A percentile compares a stretch with the other conserved stretches of the same genome.
These are phyloP conservation scores for Solanum chacoense DNA, from an alignment of 305 asterid species.

Conservation along the genomic window DNA sequence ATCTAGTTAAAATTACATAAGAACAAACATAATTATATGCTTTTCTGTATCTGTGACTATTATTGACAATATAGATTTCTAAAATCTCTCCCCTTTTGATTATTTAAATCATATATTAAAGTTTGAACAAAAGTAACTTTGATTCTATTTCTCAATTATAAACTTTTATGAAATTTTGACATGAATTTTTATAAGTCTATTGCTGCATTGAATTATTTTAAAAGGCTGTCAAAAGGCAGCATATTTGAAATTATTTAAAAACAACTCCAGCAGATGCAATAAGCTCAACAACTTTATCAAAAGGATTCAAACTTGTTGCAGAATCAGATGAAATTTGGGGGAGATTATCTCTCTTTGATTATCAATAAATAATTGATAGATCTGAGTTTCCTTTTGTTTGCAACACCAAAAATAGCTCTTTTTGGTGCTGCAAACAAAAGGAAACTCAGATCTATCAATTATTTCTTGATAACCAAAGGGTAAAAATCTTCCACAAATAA, in stretches of 20 bases:
- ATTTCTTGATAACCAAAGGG: not conserved
- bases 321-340: slow-evolving; percentile 30
- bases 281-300: slow-evolving; percentile 7
- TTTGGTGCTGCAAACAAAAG: not conserved
- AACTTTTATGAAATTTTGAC: not conserved
- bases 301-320: slow-evolving; percentile 16
- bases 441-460: not conserved
- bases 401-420: slow-evolving; percentile 16
- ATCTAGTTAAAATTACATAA: not conserved
- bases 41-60: not conserved
- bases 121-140: not conserved
- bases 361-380: slow-evolving; percentile 5
- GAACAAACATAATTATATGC: not conserved
- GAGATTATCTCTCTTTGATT: slow-evolving; percentile 30
- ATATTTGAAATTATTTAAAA: slow-evolving; percentile 9
- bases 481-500: not conserved
- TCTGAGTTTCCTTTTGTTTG: not conserved
- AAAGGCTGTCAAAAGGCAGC: not conserved
- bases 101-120: not conserved
- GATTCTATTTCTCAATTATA: not conserved
- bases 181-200: not conserved
- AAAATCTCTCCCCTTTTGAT: not conserved
- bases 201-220: not conserved
- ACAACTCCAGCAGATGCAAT: slow-evolving; percentile 22
- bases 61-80: not conserved